Conservation (phyloP, 140 eudicot species). For the Ambrosia hybrid region DNA sequence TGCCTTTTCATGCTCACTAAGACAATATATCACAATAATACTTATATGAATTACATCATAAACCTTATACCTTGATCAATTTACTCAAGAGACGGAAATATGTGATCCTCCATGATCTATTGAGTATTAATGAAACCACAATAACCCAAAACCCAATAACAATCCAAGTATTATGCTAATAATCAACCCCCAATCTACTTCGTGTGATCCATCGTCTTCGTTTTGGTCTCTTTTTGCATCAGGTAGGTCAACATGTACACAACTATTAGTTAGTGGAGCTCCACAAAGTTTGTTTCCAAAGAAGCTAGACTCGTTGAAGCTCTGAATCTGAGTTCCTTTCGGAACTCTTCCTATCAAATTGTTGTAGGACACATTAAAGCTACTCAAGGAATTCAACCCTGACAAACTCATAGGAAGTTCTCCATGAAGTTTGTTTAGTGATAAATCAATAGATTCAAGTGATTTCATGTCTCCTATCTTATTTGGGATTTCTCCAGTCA, state of each 20-base stretch:
- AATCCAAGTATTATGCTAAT: slow-evolving; percentile 27
- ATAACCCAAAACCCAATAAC: slow-evolving; percentile 28
- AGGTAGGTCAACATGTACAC: not conserved
- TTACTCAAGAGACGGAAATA: slow-evolving; percentile 15
- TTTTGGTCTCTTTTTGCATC: not conserved
- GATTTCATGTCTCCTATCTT: slow-evolving; percentile 33
- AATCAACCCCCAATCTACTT: slow-evolving; percentile 21
- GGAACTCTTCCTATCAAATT: slow-evolving; percentile 35
- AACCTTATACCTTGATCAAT: not conserved
- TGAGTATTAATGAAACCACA: slow-evolving; percentile 6
- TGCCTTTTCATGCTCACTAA: slow-evolving; percentile 36
- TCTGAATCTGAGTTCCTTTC: slow-evolving; percentile 40
- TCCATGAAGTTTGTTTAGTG: slow-evolving; percentile 29
- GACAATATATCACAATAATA: not conserved
- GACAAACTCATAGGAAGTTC: slow-evolving; percentile 40
- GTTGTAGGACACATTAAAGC: slow-evolving; percentile 33
- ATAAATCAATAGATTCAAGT: slow-evolving; percentile 47
- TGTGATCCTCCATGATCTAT: slow-evolving; percentile 16
- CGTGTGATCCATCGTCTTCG: not conserved
- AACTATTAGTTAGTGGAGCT: slow-evolving; percentile 12
- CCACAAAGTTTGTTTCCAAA: slow-evolving; percentile 47
- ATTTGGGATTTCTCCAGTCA: slow-evolving; percentile 32
- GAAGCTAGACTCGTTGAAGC: slow-evolving; percentile 28
- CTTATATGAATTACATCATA: slow-evolving; percentile 6
- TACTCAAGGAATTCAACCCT: slow-evolving; percentile 19